Evolutionary conservation across 1,284 basidiomycete species (phyloP), one percentile per base, ranked within the genome.

Genomic region (Fomitopsis pinicola): DNA sequence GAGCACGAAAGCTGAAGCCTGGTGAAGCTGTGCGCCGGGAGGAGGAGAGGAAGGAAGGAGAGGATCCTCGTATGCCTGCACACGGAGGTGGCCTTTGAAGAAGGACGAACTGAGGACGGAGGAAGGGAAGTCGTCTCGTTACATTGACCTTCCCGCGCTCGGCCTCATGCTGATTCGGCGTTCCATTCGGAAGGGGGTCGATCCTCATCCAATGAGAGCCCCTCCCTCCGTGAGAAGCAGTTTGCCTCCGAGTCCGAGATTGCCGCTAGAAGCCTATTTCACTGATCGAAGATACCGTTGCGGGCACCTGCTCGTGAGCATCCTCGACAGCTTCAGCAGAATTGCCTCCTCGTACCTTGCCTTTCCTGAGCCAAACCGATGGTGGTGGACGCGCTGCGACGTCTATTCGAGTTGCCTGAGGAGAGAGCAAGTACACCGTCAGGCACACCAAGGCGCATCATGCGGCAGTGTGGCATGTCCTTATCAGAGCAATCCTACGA

Each of bases 1-100:
- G 35, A 28, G 33, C 30, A 42, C 30, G 35, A 57, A 45, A 33
- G 33, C 26, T 30, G 35, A 42, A 42, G 36, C 56, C 30, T 30
- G 56, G 44, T 22, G 48, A 52, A 52, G 46, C 55, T 59, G 62
- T 44, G 56, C 26, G 30, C 17, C 58, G 55, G 54, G 58, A 54
- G 42, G n/a, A 30, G 40, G 55, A 55, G 22, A 45, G 22, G 5
- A 33, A 35, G 50, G 36, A 40, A 38, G 35, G 36, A 36, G 50
- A n/a, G 50, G 50, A n/a, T 19, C 30, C 50, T 30, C 58, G 68
- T 67, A 69, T 68, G 68, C 63, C 68, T 62, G 68, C 68, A 69
- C 65, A 68, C 66, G 66, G 61, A 60, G 64, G 61, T 55, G 60
- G 64, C 63, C 67, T 61, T 67, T 62, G 63, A 63, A 53, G 52